Evolutionary conservation across 371 early-diverging fungal genomes (phyloP), one percentile per base, ranked within the genome.

Genomic region (Syncephalis fuscata): DNA sequence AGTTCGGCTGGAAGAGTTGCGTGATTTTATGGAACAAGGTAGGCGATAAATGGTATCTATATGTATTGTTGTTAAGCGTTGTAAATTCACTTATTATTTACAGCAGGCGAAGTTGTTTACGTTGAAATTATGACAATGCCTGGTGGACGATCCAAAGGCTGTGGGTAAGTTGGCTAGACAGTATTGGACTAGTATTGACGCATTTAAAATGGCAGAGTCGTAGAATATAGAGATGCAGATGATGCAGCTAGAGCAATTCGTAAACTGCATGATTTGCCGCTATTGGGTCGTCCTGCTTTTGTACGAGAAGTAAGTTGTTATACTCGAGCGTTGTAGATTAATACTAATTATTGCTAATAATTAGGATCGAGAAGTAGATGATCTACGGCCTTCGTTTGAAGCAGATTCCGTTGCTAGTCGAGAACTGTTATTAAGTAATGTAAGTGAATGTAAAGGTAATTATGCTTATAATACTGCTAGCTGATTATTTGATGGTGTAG

Each of bases 1-100:
- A 49, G 70, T 69, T 32, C 61, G 62, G 42, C 69, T 75, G 66
- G 63, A 57, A 20, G 66, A 77, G 49, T 62, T 89, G 48, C 80
- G 80, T 56, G 82, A 85, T 48, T 83, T 76, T 60, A 83, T 85
- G 80, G 67, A 78, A 46, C 72, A 82, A 66, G 78, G 85, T 81
- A 62, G 40, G 52, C 49, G 11, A 17, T 38, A 8, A 26, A n/a
- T 45, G n/a, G n/a, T n/a, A n/a, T n/a, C 3, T 21, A 25, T 26
- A 21, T 27, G 44, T 14, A 44, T 4, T 10, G 20, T 14, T 41
- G 4, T 0, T 44, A 44, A 11, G 14, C 48, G 25, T 48, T 8
- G 20, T 17, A 49, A 36, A 38, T 40, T 1, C n/a, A 39, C 11
- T 38, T 44, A 16, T 27, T n/a, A 17, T 54, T 43, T 45, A 14